Evolutionary conservation across 176 grass and related monocot species (phyloP).

Genomic region (Saccharum spontaneum): DNA sequence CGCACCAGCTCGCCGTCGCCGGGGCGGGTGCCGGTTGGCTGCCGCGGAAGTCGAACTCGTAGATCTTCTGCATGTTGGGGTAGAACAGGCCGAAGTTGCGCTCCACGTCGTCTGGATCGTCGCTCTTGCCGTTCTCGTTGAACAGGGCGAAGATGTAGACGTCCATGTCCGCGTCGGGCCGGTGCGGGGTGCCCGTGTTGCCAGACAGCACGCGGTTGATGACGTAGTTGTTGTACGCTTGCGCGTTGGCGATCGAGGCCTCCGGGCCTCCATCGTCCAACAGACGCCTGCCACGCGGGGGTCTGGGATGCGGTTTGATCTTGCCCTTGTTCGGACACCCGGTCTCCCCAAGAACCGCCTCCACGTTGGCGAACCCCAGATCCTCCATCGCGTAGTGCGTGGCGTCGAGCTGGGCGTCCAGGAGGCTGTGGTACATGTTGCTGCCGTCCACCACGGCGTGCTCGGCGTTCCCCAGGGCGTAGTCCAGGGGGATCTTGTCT

Average conservation of each 20-base stretch:
- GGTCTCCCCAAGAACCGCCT: no score
- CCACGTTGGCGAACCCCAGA: not conserved
- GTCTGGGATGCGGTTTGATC: no score
- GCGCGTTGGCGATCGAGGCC: conserved; percentile 18
- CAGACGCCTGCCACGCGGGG: no score
- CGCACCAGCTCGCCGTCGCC: conserved; percentile 49
- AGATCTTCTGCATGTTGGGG: conserved; percentile 52
- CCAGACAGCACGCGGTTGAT: conserved; percentile 54
- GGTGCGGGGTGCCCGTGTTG: conserved; percentile 43
- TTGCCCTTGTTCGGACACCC: no score
- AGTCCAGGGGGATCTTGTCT: no score
- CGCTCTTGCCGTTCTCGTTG: conserved; percentile 71
- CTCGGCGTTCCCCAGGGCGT: no score
- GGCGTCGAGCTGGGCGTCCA: conserved; percentile 70
- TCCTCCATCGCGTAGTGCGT: conserved; percentile 32
- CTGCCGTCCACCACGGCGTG: no score
- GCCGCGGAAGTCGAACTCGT: conserved; percentile 58
- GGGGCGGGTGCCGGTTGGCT: no score
- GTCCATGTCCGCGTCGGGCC: conserved; percentile 43
- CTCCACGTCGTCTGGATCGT: conserved; percentile 29
- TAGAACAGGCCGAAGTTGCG: conserved; percentile 78
- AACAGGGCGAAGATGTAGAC: conserved; percentile 69
- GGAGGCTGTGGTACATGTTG: conserved; percentile 61
- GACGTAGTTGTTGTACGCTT: conserved; percentile 53
- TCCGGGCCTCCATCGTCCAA: no score